Base-by-base conservation (phyloP, 192 early-diverging fungal genomes). In the Umbelopsis sp. region DNA sequence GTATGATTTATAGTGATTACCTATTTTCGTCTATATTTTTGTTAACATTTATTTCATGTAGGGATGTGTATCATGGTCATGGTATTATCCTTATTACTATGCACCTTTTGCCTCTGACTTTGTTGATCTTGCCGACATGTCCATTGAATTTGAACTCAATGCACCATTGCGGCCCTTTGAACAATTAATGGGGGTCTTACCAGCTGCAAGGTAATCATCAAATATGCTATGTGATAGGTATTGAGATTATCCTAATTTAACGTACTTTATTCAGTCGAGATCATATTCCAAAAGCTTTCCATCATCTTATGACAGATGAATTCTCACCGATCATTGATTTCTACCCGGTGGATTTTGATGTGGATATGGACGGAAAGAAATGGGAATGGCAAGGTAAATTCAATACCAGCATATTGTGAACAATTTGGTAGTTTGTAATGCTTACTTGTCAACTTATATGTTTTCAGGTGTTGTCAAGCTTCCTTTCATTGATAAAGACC, bases 81-180 rank as follows among this genome's bases (percentile, higher is more conserved):
- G 97, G 97, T 99, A 93, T 84, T 99, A 94, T 71, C 97, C 97
- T 7, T 98, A 94, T 80, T 94, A 98, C 84, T 99, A 98, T 74
- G 92, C 97, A 22, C 96, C 96, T 1, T 81, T 94, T 69, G 90
- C 92, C 4, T 90, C 89, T 0, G 95, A 98, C 77, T 91, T 97
- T 66, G 70, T 82, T 9, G 87, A 95, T 75, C 81, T 99, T 66
- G 87, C 79, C 52, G 79, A 87, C 38, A 80, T 95, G 72, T 79
- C 91, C 62, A 81, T 94, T 69, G 74, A 90, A 36, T 96, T 99
- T 72, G 91, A 97, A 22, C 80, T 92, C 24, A 94, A 94, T 43
- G 77, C 81, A 21, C 97, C 97, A 1, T 90, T 99, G 71, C 84
- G 83, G 4, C 97, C 97, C 10, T 94, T 96, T 70, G 95, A 99